Base-by-base conservation (phyloP, 2,329 filamentous ascomycete genomes). In the Paecilomyces niveus region DNA sequence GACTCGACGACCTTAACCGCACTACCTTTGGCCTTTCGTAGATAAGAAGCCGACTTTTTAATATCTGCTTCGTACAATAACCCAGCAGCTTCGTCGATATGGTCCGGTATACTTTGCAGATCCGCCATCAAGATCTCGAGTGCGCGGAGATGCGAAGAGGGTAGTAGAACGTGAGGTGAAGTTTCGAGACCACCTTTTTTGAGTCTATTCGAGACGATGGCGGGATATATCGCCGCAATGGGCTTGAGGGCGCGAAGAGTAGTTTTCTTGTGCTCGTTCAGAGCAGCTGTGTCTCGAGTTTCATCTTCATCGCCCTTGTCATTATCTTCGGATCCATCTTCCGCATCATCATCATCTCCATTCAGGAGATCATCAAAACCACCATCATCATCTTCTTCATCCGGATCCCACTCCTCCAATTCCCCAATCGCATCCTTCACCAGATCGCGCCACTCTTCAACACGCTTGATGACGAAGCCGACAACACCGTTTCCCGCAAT, bases 351-450 rank as follows among this genome's bases (percentile, higher is more conserved):
- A 5, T 63, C 66, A 18, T 72, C 68, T 33, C 71, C 70, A 21
- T 65, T 69, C 35, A 73, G 60, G 45, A 72, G 56, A n/a, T 74
- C 70, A 55, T 75, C 73, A 54, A 76, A 74, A 1, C 85, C 85
- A 1, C 85, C 85, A 0, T 85, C 85, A 0, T 85, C 85, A 2
- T 85, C 83, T 0, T 83, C 81, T 9, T 84, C 82, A 66, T 91
- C 88, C 1, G 91, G 89, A 21, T 87, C 85, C 91, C 92, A 97
- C 65, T 93, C 90, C 70, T 91, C 90, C 63, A 97, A 73, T 75
- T 97, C 93, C 62, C 89, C 85, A 64, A 95, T 83, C 0, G 91
- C 89, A 76, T 97, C 93, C 65, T 89, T 84, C 24, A 97, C 77
- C 2, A 89, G 84, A 58, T 89, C 89, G 49, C 85, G 80, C 74